phyloP scores from a whole-genome alignment of 2,329 filamentous ascomycete genomes.

The Aspergillus piperis region DNA sequence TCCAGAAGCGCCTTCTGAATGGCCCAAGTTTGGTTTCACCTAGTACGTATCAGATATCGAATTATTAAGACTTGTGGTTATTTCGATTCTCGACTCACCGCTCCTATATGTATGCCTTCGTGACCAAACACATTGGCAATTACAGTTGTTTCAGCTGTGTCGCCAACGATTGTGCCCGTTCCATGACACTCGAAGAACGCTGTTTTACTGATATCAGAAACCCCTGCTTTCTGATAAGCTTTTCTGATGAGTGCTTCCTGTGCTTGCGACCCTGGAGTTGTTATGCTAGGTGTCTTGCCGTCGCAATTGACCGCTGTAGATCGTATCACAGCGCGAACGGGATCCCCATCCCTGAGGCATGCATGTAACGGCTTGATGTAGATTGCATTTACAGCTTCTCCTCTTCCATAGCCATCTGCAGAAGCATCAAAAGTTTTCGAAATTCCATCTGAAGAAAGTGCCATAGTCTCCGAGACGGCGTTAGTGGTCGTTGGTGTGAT shows the following conservation, averaged over 20 bases:
- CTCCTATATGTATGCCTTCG: slow-evolving; percentile 21
- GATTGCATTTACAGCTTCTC: slow-evolving; percentile 34
- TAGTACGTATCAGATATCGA: neutral
- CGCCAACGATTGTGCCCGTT: slow-evolving; percentile 22
- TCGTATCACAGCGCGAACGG: slow-evolving; percentile 39
- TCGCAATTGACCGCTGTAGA: slow-evolving; percentile 31
- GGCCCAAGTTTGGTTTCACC: slow-evolving; percentile 33
- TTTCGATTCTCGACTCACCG: slow-evolving; percentile 1
- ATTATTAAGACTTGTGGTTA: too few species aligned
- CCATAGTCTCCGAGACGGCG: slow-evolving; percentile 33
- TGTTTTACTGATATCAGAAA: neutral
- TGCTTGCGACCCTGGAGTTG: slow-evolving; percentile 17
- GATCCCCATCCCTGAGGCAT: slow-evolving; percentile 31
- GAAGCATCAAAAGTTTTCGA: slow-evolving; percentile 30
- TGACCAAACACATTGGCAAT: slow-evolving; percentile 19
- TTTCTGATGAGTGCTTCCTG: slow-evolving; percentile 15
- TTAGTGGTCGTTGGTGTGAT: slow-evolving; percentile 30
- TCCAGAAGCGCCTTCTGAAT: slow-evolving; percentile 30
- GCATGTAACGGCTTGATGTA: slow-evolving; percentile 30
- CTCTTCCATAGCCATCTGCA: slow-evolving; percentile 35
- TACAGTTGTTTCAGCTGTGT: slow-evolving; percentile 18
- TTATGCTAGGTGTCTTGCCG: slow-evolving; percentile 28
- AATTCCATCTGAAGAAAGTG: slow-evolving; percentile 34
- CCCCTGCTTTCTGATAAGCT: slow-evolving; percentile 11
- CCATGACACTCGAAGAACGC: slow-evolving; percentile 26